A percentile compares a stretch with the other conserved stretches of the same genome.
Conservation (phyloP, 768 basidiomycete species). For the Hypsizygus marmoreus region DNA sequence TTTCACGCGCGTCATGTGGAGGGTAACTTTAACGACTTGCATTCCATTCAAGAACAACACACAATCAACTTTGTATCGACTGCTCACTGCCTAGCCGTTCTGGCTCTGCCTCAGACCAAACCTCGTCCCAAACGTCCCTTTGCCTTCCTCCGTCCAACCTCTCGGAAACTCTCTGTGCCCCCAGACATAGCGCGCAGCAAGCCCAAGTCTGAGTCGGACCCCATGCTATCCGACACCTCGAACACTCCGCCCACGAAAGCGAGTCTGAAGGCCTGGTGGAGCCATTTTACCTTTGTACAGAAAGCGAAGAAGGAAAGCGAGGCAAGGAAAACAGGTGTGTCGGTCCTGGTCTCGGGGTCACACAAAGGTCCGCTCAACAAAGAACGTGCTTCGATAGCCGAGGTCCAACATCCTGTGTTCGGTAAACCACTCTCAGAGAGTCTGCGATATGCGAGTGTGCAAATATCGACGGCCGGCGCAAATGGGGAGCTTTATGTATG, state of each 20-base stretch:
- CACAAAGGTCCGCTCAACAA: neutral
- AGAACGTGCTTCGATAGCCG: conserved; percentile 8
- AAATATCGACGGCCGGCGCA: conserved; percentile 87
- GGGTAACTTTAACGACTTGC: conserved; percentile 12
- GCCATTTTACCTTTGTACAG: conserved; percentile 68
- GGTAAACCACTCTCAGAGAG: conserved; percentile 83
- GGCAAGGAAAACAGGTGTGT: conserved; percentile 40
- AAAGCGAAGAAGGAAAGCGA: conserved; percentile 59
- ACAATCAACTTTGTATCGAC: neutral
- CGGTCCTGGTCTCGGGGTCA: conserved; percentile 1
- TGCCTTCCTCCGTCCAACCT: conserved; percentile 13
- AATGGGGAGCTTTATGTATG: conserved; percentile 85
- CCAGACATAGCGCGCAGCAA: conserved; percentile 15
- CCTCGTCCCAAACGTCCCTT: conserved; percentile 14
- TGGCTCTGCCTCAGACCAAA: conserved; percentile 16
- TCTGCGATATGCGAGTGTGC: conserved; percentile 85
- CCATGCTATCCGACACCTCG: conserved; percentile 12
- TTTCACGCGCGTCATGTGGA: conserved; percentile 21
- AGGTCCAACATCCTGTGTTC: conserved; percentile 56
- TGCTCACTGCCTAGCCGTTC: conserved; percentile 9
- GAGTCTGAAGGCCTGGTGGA: conserved; percentile 81
- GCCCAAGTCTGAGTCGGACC: conserved; percentile 4
- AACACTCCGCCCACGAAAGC: conserved; percentile 47
- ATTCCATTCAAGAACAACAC: conserved; percentile 2
- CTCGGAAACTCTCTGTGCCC: conserved; percentile 1